phyloP scores from a whole-genome alignment of 1,284 basidiomycete species.

The Cryptococcus wingfieldii region DNA sequence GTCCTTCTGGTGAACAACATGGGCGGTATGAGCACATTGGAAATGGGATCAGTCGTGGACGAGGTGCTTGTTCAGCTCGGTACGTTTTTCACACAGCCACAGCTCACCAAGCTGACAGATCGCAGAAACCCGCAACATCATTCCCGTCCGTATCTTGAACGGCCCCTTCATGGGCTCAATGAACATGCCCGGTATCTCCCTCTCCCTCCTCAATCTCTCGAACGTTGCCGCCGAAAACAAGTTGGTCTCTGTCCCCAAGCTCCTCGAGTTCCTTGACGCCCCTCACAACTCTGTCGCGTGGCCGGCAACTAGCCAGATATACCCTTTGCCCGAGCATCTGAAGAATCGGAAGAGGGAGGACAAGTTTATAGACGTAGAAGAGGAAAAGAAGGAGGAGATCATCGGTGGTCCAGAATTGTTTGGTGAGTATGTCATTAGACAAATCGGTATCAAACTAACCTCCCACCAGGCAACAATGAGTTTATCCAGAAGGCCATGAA shows the following conservation, averaged over 20 bases:
- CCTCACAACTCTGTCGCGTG: constrained; percentile 50
- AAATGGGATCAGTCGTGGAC: constrained; percentile 51
- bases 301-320: constrained; percentile 44
- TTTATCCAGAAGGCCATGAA: constrained; percentile 28
- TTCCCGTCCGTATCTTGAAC: constrained; percentile 48
- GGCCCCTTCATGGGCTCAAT: constrained; percentile 52
- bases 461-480: constrained; percentile 7
- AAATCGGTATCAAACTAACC: not conserved
- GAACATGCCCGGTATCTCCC: constrained; percentile 52
- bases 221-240: constrained; percentile 34
- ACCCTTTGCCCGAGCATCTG: constrained; percentile 28
- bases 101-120: not conserved
- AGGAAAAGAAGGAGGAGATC: constrained; percentile 27
- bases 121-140: constrained; percentile 29
- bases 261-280: constrained; percentile 50
- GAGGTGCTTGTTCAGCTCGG: constrained; percentile 49
- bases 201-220: constrained; percentile 52
- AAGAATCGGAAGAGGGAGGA: constrained; percentile 29
- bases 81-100: constrained; percentile 10
- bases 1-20: constrained; percentile 52
- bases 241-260: constrained; percentile 21
- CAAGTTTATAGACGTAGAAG: constrained; percentile 31
- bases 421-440: constrained; percentile 9
- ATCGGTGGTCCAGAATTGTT: constrained; percentile 32
- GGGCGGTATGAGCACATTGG: constrained; percentile 51